phyloP scores from a whole-genome alignment of 1,284 basidiomycete genomes.

The Heterobasidion parviporum region DNA sequence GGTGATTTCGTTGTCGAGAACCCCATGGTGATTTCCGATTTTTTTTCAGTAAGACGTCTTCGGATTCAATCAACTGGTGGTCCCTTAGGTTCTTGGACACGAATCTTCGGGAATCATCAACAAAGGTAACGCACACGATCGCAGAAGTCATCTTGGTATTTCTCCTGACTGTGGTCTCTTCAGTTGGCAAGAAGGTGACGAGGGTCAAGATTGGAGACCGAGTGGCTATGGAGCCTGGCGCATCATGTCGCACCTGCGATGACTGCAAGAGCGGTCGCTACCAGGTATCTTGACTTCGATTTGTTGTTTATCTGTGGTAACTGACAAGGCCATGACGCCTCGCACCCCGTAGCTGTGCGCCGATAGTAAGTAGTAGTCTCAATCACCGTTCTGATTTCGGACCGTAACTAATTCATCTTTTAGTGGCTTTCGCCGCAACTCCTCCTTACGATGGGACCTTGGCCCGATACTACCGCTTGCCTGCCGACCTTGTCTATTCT shows the following conservation, averaged over 20 bases:
- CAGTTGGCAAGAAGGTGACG: slow-evolving; percentile 67
- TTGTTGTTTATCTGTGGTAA: neutral
- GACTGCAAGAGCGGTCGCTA: slow-evolving; percentile 76
- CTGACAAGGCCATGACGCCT: neutral
- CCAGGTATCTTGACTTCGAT: slow-evolving; percentile 40
- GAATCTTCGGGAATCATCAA: slow-evolving; percentile 52
- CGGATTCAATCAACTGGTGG: neutral
- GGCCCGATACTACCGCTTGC: slow-evolving; percentile 71
- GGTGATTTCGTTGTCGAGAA: slow-evolving; percentile 70
- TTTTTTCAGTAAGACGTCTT: neutral
- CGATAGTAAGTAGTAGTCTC: slow-evolving; percentile 23
- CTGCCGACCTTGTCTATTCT: slow-evolving; percentile 65
- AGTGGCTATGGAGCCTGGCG: slow-evolving; percentile 82
- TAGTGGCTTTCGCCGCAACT: slow-evolving; percentile 81
- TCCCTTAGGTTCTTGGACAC: slow-evolving; percentile 50
- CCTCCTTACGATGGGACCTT: slow-evolving; percentile 89
- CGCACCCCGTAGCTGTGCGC: slow-evolving; percentile 51
- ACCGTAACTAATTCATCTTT: neutral
- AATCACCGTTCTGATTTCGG: neutral
- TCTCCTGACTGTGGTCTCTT: neutral
- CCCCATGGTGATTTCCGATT: slow-evolving; percentile 56
- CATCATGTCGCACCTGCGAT: slow-evolving; percentile 65
- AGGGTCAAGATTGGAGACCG: slow-evolving; percentile 76
- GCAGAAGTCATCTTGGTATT: neutral
- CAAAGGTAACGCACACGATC: slow-evolving; percentile 29